Percentiles rank a stretch among this genome's conserved stretches.
Conservation (phyloP, 2,329 filamentous ascomycete species). For the Apiospora aurea region DNA sequence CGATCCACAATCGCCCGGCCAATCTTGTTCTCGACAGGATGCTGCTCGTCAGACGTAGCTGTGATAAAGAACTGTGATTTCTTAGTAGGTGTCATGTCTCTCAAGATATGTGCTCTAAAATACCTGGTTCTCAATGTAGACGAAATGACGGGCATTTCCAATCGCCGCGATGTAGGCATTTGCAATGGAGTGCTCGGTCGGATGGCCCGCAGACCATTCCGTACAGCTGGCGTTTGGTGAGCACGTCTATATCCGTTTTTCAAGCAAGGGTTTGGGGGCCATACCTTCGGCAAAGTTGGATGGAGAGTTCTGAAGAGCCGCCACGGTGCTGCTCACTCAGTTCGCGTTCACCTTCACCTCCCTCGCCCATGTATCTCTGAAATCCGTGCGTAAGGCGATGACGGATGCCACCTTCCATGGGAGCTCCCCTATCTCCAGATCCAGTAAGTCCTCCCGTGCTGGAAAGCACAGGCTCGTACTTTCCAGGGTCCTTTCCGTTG, state of each 20-base stretch:
- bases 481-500: conserved; percentile 54
- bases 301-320: conserved; percentile 33
- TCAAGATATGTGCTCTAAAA: conserved; percentile 10
- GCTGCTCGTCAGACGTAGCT: conserved; percentile 73
- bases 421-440: conserved; percentile 29
- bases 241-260: neutral
- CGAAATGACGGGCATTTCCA: conserved; percentile 70
- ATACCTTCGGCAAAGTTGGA: conserved; percentile 60
- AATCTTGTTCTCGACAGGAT: conserved; percentile 78
- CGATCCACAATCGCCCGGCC: conserved; percentile 81
- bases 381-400: conserved; percentile 52
- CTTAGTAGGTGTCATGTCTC: neutral
- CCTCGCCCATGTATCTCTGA: conserved; percentile 47
- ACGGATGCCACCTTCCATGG: neutral
- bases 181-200: conserved; percentile 77
- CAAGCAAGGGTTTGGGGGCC: conserved; percentile 1
- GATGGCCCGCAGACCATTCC: conserved; percentile 60
- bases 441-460: conserved; percentile 32
- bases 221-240: conserved; percentile 46
- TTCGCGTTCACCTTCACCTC: conserved; percentile 31
- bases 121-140: conserved; percentile 81
- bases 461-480: conserved; percentile 50
- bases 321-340: neutral
- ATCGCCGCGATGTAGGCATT: conserved; percentile 84
- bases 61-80: conserved; percentile 80